These are phyloP conservation scores for Pulicaria dysenterica DNA, from an alignment of 129 eudicot genomes.

Conservation along the genomic window DNA sequence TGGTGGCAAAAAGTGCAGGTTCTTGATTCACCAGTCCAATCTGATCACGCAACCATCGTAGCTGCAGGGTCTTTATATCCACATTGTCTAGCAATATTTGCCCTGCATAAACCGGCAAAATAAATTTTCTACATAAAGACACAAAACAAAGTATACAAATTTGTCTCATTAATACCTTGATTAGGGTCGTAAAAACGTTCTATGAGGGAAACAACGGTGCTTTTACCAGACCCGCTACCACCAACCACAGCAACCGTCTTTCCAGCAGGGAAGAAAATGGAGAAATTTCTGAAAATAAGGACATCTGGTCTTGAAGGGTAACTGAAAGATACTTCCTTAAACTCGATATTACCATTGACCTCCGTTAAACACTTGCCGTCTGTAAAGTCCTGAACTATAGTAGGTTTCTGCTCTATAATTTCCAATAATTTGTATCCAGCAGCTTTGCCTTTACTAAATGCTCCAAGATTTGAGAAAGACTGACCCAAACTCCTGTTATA, in stretches of 20 bases:
- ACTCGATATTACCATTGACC: slow-evolving; percentile 85
- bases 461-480: slow-evolving; percentile 96
- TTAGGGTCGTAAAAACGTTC: slow-evolving; percentile 95
- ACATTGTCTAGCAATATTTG: slow-evolving; percentile 82
- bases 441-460: slow-evolving; percentile 94
- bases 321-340: slow-evolving; percentile 83
- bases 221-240: slow-evolving; percentile 98
- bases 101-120: too few species aligned
- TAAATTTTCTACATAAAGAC: too few species aligned
- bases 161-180: too few species aligned
- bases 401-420: slow-evolving; percentile 82
- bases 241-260: slow-evolving; percentile 98
- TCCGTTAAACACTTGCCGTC: slow-evolving; percentile 67
- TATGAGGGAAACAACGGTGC: slow-evolving; percentile 89
- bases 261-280: slow-evolving; percentile 90
- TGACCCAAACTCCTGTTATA: slow-evolving; percentile 99
- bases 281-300: slow-evolving; percentile 73
- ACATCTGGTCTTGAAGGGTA: slow-evolving; percentile 98
- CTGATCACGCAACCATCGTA: slow-evolving; percentile 85
- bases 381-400: slow-evolving; percentile 58
- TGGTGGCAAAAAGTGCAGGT: slow-evolving; percentile 96
- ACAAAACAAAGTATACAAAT: too few species aligned
- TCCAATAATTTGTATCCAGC: slow-evolving; percentile 96
- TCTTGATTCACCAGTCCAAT: slow-evolving; percentile 97
- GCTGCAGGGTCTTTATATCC: slow-evolving; percentile 78